phyloP scores from a whole-genome alignment of 805 yeast species.

The Metschnikowia santaceciliae region DNA sequence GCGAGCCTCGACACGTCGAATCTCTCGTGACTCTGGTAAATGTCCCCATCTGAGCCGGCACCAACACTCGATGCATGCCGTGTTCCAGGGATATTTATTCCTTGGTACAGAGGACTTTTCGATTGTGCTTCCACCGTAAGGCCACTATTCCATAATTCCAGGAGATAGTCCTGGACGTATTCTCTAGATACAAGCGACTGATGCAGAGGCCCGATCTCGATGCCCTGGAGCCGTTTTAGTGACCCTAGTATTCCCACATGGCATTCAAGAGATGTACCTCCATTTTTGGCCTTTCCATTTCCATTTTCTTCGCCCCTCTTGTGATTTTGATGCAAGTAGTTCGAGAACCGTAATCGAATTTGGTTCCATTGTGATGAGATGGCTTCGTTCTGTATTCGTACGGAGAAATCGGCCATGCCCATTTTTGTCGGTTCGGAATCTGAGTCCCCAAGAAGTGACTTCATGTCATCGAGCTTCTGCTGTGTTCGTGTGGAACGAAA shows the following conservation, averaged over 20 bases:
- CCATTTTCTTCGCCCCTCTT: background rate
- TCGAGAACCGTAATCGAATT: conserved; percentile 32
- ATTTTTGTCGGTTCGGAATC: background rate
- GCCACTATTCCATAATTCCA: background rate
- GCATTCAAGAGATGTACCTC: background rate
- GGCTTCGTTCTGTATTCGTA: conserved; percentile 36
- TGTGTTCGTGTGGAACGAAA: conserved; percentile 27
- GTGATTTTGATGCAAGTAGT: background rate
- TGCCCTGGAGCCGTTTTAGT: conserved; percentile 1
- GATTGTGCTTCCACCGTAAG: background rate
- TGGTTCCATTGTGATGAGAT: conserved; percentile 34
- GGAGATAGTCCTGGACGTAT: background rate
- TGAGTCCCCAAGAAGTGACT: conserved; percentile 19
- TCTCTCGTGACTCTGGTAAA: background rate
- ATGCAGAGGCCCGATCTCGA: background rate
- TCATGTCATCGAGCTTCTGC: conserved; percentile 33
- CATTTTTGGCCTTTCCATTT: background rate
- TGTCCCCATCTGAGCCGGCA: background rate
- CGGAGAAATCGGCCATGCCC: conserved; percentile 16
- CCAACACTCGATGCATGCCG: background rate
- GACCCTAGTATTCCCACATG: conserved; percentile 12
- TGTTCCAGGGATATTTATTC: background rate
- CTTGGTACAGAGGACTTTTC: background rate
- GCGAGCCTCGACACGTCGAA: background rate
- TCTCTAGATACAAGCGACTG: background rate